These are phyloP conservation scores for Lentinula sp. DNA, from an alignment of 768 basidiomycete species.

Conservation along the genomic window DNA sequence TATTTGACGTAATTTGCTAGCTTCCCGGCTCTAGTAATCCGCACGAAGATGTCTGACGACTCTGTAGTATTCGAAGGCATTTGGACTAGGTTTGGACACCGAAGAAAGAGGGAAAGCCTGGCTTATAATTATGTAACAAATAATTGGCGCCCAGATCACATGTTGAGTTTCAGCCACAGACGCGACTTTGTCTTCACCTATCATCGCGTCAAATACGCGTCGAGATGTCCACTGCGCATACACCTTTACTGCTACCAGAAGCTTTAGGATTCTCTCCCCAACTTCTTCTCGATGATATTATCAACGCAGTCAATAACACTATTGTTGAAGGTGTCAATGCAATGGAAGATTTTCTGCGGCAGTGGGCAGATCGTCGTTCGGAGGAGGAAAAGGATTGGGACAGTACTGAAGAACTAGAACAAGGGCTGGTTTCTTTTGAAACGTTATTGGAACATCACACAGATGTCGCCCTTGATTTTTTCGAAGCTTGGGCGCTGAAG, in stretches of 20 bases:
- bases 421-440: slow-evolving; percentile 82
- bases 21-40: slow-evolving; percentile 54
- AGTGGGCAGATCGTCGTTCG: slow-evolving; percentile 66
- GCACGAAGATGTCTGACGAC: slow-evolving; percentile 26
- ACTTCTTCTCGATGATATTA: slow-evolving; percentile 79
- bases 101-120: background rate
- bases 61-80: background rate
- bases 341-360: slow-evolving; percentile 70
- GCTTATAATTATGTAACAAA: background rate
- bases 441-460: slow-evolving; percentile 84
- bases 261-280: slow-evolving; percentile 83
- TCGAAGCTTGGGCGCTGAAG: slow-evolving; percentile 83
- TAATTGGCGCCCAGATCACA: background rate
- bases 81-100: background rate
- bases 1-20: slow-evolving; percentile 46
- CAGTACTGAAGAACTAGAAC: slow-evolving; percentile 63
- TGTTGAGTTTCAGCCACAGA: background rate
- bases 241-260: slow-evolving; percentile 57
- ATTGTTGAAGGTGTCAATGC: slow-evolving; percentile 75
- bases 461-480: slow-evolving; percentile 87
- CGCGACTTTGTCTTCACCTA: background rate
- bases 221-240: slow-evolving; percentile 11
- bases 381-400: slow-evolving; percentile 44
- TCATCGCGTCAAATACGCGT: slow-evolving; percentile 1
- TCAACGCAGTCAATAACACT: slow-evolving; percentile 76